A percentile compares a stretch with the other conserved stretches of the same genome.
Evolutionary conservation across 2,329 filamentous ascomycete genomes (phyloP).

Genomic region (Stemphylium lycopersici): DNA sequence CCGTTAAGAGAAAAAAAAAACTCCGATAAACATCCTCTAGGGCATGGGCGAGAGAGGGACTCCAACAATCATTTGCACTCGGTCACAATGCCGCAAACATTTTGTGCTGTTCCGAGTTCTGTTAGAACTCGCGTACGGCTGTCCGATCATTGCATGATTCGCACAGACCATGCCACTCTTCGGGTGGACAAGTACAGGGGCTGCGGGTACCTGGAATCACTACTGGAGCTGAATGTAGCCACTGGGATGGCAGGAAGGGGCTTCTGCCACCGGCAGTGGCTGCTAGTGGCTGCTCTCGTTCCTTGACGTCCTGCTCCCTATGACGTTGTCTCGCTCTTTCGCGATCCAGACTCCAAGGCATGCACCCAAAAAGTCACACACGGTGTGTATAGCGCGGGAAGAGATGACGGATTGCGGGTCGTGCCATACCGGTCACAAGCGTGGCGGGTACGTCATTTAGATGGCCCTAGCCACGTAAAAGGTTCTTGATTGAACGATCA

Average conservation of each 20-base stretch:
- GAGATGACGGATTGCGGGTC: not conserved
- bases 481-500: not conserved
- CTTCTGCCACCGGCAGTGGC: not conserved
- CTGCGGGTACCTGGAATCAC: not conserved
- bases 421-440: constrained; percentile 3
- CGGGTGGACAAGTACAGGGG: not conserved
- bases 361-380: not conserved
- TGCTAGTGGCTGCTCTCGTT: no score
- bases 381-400: not conserved
- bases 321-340: constrained; percentile 2
- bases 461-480: not conserved
- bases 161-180: not conserved
- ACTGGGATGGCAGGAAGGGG: not conserved
- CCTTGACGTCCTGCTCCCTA: not conserved
- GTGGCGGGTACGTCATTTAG: not conserved
- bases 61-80: no score
- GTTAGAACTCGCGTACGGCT: not conserved
- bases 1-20: not conserved
- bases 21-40: not conserved
- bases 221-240: not conserved
- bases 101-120: no score
- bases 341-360: not conserved
- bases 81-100: no score
- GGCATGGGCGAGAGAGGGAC: no score
- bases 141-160: not conserved